phyloP scores from a whole-genome alignment of 1,284 basidiomycete species.

The Ceratobasidium sp. region DNA sequence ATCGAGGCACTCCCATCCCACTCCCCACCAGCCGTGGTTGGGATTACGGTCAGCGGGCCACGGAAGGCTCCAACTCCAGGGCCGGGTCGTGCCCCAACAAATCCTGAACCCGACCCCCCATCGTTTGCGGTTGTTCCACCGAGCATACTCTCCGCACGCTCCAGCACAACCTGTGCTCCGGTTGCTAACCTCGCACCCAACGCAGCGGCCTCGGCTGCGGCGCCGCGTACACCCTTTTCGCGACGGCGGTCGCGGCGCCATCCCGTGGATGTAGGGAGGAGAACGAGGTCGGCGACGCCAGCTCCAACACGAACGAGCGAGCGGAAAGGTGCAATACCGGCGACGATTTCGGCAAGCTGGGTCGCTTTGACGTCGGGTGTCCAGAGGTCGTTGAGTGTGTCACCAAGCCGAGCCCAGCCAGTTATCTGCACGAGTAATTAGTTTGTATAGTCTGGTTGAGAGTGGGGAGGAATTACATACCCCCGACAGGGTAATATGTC shows the following conservation, averaged over 20 bases:
- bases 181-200: conserved; percentile 95
- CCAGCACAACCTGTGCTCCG: conserved; percentile 96
- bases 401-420: conserved; percentile 89
- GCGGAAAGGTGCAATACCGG: conserved; percentile 95
- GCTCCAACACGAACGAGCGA: conserved; percentile 97
- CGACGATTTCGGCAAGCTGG: conserved; percentile 96
- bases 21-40: conserved; percentile 15
- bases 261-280: conserved; percentile 91
- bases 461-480: conserved; percentile 64
- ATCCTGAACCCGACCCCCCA: conserved; percentile 43
- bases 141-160: conserved; percentile 93
- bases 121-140: conserved; percentile 65
- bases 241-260: conserved; percentile 97
- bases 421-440: conserved; percentile 70
- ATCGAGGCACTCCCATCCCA: conserved; percentile 43
- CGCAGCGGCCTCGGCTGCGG: conserved; percentile 94
- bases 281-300: conserved; percentile 93
- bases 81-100: conserved; percentile 40
- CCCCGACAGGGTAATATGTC: conserved; percentile 91
- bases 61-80: conserved; percentile 39
- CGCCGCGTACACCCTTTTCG: conserved; percentile 90
- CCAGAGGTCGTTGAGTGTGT: conserved; percentile 96
- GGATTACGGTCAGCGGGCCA: conserved; percentile 33
- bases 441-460: neutral
- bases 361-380: conserved; percentile 99